Conservation (phyloP, 805 yeast species). For the Candida pini region DNA sequence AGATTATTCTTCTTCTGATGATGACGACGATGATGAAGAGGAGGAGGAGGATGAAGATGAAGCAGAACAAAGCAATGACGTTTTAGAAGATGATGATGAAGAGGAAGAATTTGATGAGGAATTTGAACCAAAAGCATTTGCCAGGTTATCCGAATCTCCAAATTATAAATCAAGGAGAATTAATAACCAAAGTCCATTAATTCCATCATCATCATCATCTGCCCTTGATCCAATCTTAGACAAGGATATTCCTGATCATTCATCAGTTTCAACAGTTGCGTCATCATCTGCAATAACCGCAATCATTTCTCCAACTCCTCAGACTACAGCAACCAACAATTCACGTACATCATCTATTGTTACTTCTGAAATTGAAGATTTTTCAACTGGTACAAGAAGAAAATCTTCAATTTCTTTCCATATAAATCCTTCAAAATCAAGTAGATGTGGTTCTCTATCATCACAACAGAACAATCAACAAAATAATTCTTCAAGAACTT, state of each 20-base stretch:
- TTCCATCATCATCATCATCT: neutral
- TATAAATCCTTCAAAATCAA: slow-evolving; percentile 10
- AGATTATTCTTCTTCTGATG: slow-evolving; percentile 7
- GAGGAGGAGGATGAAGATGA: slow-evolving; percentile 9
- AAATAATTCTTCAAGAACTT: slow-evolving; percentile 2
- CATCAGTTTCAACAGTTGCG: slow-evolving; percentile 3
- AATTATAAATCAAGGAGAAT: slow-evolving; percentile 9
- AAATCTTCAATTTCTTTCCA: slow-evolving; percentile 26
- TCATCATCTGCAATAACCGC: slow-evolving; percentile 7
- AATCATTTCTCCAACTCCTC: slow-evolving; percentile 6
- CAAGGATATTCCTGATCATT: neutral
- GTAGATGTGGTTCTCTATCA: slow-evolving; percentile 20
- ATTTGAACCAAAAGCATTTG: slow-evolving; percentile 7
- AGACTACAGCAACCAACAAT: slow-evolving; percentile 7
- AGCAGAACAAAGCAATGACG: slow-evolving; percentile 20
- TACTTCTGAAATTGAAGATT: slow-evolving; percentile 21
- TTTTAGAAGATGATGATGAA: slow-evolving; percentile 18
- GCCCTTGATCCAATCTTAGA: neutral
- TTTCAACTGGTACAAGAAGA: slow-evolving; percentile 17
- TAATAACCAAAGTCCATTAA: neutral
- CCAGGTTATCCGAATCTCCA: slow-evolving; percentile 11
- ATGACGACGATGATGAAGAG: slow-evolving; percentile 17
- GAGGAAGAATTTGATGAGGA: slow-evolving; percentile 17
- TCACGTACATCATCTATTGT: slow-evolving; percentile 13
- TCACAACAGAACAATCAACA: slow-evolving; percentile 8